phyloP scores from a whole-genome alignment of 2,329 filamentous ascomycete genomes.

The Paraconiothyrium brasiliense region DNA sequence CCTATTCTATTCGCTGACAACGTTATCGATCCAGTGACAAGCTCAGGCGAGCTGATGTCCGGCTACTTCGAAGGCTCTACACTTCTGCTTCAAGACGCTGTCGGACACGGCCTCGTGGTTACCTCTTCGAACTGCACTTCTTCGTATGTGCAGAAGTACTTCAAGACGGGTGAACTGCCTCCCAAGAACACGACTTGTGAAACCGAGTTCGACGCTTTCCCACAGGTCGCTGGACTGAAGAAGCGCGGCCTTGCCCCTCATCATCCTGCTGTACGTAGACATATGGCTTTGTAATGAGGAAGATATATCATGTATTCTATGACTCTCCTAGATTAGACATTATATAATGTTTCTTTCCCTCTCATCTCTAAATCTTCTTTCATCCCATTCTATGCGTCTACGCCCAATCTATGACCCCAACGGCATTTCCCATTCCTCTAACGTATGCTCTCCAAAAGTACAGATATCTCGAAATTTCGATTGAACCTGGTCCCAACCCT shows the following conservation, averaged over 20 bases:
- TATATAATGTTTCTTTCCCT: not conserved
- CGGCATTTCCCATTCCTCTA: too few species aligned
- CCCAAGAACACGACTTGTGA: constrained; percentile 10
- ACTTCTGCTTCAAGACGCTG: constrained; percentile 52
- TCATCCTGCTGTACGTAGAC: not conserved
- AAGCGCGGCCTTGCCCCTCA: not conserved
- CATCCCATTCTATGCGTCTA: too few species aligned
- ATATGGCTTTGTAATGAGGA: not conserved
- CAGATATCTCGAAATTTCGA: too few species aligned
- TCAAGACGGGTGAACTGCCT: constrained; percentile 17
- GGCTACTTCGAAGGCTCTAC: constrained; percentile 51
- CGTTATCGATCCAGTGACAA: constrained; percentile 62
- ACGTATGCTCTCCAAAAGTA: too few species aligned
- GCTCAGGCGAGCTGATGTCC: constrained; percentile 48
- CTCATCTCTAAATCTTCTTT: not conserved
- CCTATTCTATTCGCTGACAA: constrained; percentile 66
- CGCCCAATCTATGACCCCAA: too few species aligned
- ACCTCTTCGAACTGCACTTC: constrained; percentile 16
- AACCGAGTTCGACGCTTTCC: constrained; percentile 41
- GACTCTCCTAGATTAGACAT: not conserved
- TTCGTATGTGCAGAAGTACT: constrained; percentile 12
- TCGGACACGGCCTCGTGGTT: constrained; percentile 16
- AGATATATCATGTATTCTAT: not conserved
- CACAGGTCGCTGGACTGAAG: not conserved
- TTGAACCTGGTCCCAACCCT: too few species aligned